phyloP scores from a whole-genome alignment of 2,329 filamentous ascomycete genomes.

The Dactylonectria estremocensis region DNA sequence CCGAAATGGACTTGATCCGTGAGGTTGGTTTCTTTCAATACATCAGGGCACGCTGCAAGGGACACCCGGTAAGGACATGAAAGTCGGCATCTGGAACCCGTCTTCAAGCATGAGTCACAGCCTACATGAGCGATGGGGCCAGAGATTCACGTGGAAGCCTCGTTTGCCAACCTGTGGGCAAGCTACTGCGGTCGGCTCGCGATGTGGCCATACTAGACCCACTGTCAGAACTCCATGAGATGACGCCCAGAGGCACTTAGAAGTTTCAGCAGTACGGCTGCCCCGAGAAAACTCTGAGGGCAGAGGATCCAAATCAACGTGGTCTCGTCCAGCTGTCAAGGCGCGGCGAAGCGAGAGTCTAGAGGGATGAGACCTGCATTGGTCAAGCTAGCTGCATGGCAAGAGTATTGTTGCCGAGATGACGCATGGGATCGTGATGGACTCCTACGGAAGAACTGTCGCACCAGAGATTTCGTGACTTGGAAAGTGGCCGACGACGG shows the following conservation, averaged over 20 bases:
- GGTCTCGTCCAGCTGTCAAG: background rate
- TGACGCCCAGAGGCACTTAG: background rate
- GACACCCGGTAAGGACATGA: background rate
- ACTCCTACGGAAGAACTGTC: background rate
- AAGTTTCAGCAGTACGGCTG: background rate
- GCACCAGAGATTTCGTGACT: background rate
- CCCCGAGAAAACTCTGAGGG: background rate
- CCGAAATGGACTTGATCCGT: background rate
- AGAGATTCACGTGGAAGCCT: background rate
- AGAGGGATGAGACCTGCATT: background rate
- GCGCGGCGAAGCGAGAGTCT: background rate
- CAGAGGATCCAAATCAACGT: background rate
- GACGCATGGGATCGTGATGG: background rate
- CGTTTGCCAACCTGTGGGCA: background rate
- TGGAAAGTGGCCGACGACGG: background rate
- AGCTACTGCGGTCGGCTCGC: background rate
- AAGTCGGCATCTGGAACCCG: background rate
- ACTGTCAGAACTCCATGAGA: background rate
- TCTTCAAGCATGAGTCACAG: background rate
- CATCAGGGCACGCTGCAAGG: background rate
- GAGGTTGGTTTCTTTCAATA: background rate
- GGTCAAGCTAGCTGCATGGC: background rate
- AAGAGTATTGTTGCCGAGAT: background rate
- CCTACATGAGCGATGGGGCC: background rate
- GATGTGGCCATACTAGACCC: background rate